Evolutionary conservation across 2,329 filamentous ascomycete species (phyloP).

Genomic region (Teratosphaeria epicoccoides): DNA sequence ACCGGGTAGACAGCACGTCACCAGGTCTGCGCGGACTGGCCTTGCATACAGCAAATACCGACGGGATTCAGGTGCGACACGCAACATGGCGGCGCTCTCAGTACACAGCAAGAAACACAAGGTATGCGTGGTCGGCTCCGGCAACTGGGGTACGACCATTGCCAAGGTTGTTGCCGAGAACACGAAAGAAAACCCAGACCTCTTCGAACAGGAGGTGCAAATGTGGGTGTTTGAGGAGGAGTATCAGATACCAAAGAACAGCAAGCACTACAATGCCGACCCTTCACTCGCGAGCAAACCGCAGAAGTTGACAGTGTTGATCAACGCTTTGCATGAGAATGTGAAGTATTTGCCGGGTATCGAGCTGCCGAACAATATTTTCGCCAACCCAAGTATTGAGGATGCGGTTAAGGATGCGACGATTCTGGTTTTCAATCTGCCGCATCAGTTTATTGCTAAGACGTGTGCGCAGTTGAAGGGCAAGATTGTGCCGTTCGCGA

Average conservation of each 20-base stretch:
- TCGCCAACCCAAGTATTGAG: conserved; percentile 70
- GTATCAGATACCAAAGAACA: conserved; percentile 60
- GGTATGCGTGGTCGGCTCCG: conserved; percentile 87
- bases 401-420: conserved; percentile 75
- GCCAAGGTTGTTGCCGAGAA: conserved; percentile 96
- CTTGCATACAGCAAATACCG: neutral
- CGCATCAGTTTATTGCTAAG: conserved; percentile 88
- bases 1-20: too few relatives aligned
- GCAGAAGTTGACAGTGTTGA: conserved; percentile 80
- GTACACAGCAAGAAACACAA: conserved; percentile 66
- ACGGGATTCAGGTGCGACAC: neutral
- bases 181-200: conserved; percentile 59
- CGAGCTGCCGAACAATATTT: conserved; percentile 66
- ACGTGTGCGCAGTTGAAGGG: conserved; percentile 77
- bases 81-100: conserved; percentile 38
- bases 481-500: conserved; percentile 80
- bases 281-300: conserved; percentile 33
- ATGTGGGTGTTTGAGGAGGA: conserved; percentile 99
- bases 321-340: conserved; percentile 92
- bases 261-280: conserved; percentile 59
- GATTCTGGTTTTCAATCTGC: conserved; percentile 90
- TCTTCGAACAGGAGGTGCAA: conserved; percentile 83
- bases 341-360: conserved; percentile 95
- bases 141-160: conserved; percentile 98
- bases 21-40: neutral